These are phyloP conservation scores for Isoetes taiwanensis DNA, from an alignment of 75 land plant species.

Conservation along the genomic window DNA sequence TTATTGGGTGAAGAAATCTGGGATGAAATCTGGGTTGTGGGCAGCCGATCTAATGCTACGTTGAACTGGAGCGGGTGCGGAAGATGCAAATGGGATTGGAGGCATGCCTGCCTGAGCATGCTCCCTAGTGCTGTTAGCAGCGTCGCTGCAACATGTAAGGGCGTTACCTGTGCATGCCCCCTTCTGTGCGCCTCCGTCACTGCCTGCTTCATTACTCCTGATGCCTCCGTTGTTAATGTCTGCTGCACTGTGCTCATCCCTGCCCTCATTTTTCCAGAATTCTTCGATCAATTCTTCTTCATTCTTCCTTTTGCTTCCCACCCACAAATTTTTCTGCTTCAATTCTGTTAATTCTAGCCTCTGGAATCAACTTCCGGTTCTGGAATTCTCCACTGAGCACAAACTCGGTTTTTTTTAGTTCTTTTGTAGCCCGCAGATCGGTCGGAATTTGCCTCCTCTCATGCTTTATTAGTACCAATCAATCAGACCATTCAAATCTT, in stretches of 20 bases:
- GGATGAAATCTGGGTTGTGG: conserved; percentile 40
- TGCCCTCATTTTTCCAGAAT: conserved; percentile 27
- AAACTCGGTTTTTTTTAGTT: too few species aligned
- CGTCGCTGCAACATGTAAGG: conserved; percentile 80
- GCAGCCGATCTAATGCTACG: conserved; percentile 74
- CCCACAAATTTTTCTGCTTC: too few species aligned
- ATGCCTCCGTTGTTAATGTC: conserved; percentile 74
- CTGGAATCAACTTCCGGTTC: too few species aligned
- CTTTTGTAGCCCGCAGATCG: too few species aligned
- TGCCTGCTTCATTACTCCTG: conserved; percentile 56
- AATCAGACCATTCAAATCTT: too few species aligned
- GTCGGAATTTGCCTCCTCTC: too few species aligned
- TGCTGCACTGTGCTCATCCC: conserved; percentile 68
- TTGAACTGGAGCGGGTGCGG: conserved; percentile 77
- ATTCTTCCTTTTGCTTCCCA: too few species aligned
- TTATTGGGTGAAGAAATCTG: background rate
- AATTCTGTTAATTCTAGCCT: too few species aligned
- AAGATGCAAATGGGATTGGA: conserved; percentile 58
- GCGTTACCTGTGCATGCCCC: conserved; percentile 85
- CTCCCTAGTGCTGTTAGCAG: conserved; percentile 45
- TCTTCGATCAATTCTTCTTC: background rate
- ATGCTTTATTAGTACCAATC: too few species aligned
- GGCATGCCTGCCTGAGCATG: conserved; percentile 60
- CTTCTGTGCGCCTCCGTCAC: conserved; percentile 56
- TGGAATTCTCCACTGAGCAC: too few species aligned